Percentiles rank a stretch among this genome's conserved stretches.
Conservation (phyloP, 73 alveolate species). For the Paramecium primaurelia region DNA sequence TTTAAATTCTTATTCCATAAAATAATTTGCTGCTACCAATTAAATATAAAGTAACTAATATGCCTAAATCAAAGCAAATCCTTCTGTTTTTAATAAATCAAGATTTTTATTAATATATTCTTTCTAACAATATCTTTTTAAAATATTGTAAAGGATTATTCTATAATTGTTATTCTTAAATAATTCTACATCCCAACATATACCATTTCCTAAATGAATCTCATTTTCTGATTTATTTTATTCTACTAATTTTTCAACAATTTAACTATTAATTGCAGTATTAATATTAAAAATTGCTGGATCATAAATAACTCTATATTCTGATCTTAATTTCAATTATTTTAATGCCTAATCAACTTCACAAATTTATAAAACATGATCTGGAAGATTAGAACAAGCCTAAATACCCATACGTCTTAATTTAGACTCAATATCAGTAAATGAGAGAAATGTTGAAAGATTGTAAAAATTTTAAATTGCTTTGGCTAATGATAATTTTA, state of each 20-base stretch:
- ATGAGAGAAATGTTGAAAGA: background rate
- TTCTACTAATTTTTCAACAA: background rate
- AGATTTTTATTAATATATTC: background rate
- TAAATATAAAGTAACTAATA: background rate
- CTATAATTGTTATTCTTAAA: background rate
- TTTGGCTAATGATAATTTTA: background rate
- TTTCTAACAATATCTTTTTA: background rate
- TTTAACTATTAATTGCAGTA: background rate
- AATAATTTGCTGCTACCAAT: background rate
- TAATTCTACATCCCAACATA: background rate
- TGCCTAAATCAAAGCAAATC: background rate
- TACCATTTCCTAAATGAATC: background rate
- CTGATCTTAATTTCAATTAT: background rate
- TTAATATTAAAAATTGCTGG: background rate
- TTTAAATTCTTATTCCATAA: background rate
- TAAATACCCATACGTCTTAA: background rate
- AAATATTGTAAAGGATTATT: background rate
- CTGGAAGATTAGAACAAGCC: background rate
- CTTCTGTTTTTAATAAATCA: background rate
- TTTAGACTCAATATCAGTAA: background rate
- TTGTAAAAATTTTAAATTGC: background rate
- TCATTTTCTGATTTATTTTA: background rate
- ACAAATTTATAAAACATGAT: background rate
- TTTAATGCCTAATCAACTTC: background rate
- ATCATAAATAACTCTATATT: background rate